A percentile compares a stretch with the other conserved stretches of the same genome.
phyloP scores from a whole-genome alignment of 148 eudicot genomes.

The Cornus florida region DNA sequence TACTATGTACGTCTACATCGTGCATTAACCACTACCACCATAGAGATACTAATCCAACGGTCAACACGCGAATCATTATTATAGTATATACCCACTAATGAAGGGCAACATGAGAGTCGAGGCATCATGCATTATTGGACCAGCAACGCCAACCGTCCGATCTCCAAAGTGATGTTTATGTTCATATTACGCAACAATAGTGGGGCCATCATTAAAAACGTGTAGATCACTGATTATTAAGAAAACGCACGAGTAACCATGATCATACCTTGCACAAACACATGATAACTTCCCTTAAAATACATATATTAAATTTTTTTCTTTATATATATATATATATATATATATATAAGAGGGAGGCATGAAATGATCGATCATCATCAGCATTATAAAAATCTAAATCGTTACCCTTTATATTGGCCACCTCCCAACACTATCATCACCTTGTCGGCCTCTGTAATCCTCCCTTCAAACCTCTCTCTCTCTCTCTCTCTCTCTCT shows the following conservation, averaged over 20 bases:
- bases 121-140: background rate
- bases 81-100: background rate
- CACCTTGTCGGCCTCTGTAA: slow-evolving; percentile 15
- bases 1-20: background rate
- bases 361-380: slow-evolving; percentile 7
- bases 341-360: background rate
- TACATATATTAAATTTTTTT: background rate
- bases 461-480: background rate
- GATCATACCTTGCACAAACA: background rate
- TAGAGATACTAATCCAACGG: slow-evolving; percentile 8
- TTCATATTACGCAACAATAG: background rate
- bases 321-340: background rate
- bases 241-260: slow-evolving; percentile 9
- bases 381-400: slow-evolving; percentile 9
- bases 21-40: background rate
- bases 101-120: background rate
- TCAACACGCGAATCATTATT: slow-evolving; percentile 5
- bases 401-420: slow-evolving; percentile 7
- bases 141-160: background rate
- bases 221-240: background rate
- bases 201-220: background rate
- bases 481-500: slow-evolving; percentile 6
- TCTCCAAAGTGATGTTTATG: background rate
- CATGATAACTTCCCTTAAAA: background rate
- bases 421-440: slow-evolving; percentile 19